These are phyloP conservation scores for Houttuynia cordata DNA, from an alignment of 164 flowering plant genomes.

Conservation along the genomic window DNA sequence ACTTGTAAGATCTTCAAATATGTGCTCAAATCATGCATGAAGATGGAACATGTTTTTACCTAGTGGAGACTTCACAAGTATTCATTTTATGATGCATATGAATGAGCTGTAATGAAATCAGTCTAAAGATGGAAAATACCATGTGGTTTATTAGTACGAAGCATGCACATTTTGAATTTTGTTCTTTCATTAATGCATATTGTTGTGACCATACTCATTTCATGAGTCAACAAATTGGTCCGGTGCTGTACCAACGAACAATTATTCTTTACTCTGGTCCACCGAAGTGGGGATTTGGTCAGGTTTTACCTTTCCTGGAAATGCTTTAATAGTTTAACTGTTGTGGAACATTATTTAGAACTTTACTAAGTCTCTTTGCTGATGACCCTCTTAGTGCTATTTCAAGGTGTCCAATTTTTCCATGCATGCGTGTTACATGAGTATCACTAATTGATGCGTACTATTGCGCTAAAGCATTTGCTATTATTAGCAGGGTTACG, in stretches of 20 bases:
- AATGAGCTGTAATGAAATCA: constrained; percentile 42
- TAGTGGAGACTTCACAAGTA: constrained; percentile 16
- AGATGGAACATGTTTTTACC: constrained; percentile 10
- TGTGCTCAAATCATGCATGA: neutral
- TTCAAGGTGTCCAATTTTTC: constrained; percentile 20
- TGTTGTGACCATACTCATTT: constrained; percentile 50
- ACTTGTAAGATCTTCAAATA: too few species aligned
- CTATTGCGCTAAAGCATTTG: neutral
- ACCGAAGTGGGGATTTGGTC: constrained; percentile 56
- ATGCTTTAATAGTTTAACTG: constrained; percentile 71
- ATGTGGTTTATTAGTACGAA: constrained; percentile 35
- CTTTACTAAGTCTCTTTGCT: constrained; percentile 38
- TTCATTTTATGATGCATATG: constrained; percentile 44
- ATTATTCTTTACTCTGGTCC: constrained; percentile 56
- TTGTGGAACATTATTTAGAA: constrained; percentile 81
- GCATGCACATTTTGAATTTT: constrained; percentile 88
- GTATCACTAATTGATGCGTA: neutral
- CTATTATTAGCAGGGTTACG: constrained; percentile 34
- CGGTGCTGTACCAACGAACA: constrained; percentile 86
- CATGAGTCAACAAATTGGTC: constrained; percentile 80
- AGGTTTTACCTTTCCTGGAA: constrained; percentile 47
- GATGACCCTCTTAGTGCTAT: constrained; percentile 15
- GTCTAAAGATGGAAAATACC: constrained; percentile 64
- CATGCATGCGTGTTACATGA: constrained; percentile 22
- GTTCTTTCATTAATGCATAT: constrained; percentile 99